Evolutionary conservation across 495 filamentous ascomycete genomes (phyloP).

Genomic region (Aspergillus heteromorphus): DNA sequence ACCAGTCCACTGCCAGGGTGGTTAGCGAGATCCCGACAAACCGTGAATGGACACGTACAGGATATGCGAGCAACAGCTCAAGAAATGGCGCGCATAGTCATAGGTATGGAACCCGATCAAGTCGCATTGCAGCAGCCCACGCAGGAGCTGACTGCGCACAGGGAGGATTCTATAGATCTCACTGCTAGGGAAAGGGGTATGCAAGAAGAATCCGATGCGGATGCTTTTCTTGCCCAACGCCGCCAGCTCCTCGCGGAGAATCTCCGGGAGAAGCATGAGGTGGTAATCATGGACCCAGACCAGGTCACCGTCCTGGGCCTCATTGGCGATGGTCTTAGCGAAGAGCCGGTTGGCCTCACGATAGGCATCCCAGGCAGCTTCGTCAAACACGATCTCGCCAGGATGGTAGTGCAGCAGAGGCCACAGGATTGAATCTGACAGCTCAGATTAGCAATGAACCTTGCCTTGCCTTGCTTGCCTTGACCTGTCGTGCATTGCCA

Average conservation of each 20-base stretch:
- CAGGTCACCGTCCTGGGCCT: slow-evolving; percentile 83
- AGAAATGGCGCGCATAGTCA: slow-evolving; percentile 91
- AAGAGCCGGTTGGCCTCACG: slow-evolving; percentile 84
- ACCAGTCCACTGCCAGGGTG: slow-evolving; percentile 50
- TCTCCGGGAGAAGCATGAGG: slow-evolving; percentile 88
- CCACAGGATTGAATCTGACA: slow-evolving; percentile 89
- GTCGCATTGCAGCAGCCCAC: slow-evolving; percentile 84
- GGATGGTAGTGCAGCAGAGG: slow-evolving; percentile 97
- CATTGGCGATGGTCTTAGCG: slow-evolving; percentile 70
- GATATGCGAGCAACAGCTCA: slow-evolving; percentile 89
- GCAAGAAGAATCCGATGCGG: slow-evolving; percentile 95
- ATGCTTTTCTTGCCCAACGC: slow-evolving; percentile 66
- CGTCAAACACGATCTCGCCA: slow-evolving; percentile 95
- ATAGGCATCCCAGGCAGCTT: slow-evolving; percentile 89
- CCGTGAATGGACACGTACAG: slow-evolving; percentile 51
- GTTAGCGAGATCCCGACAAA: slow-evolving; percentile 1
- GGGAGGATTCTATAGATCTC: slow-evolving; percentile 96
- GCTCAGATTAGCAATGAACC: background rate
- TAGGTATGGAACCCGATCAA: slow-evolving; percentile 96
- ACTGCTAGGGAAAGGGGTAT: slow-evolving; percentile 95
- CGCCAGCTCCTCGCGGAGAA: slow-evolving; percentile 83
- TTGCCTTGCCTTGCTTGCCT: too few species aligned
- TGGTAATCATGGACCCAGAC: slow-evolving; percentile 99
- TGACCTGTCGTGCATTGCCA: background rate
- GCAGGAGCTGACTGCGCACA: slow-evolving; percentile 80